Evolutionary conservation across 2,329 filamentous ascomycete genomes (phyloP), one percentile per base, ranked within the genome.

Genomic region (Fusarium austroafricanum): DNA sequence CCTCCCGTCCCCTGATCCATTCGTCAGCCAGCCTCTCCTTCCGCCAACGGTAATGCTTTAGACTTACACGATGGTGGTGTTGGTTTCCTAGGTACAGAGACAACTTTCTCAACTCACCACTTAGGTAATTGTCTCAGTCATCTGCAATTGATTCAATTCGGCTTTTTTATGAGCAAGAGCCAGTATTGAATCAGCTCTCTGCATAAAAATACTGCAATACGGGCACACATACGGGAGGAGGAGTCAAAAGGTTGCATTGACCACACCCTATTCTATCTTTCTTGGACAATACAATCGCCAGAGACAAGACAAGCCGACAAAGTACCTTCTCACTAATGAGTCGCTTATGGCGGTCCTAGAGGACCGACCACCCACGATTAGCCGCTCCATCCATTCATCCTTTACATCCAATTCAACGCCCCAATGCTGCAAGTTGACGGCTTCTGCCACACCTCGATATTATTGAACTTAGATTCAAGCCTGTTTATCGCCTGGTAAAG

Each of bases 261-360:
- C 67, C 68, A 73, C 68, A 73, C 71, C 64, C 71, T 73, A 67
- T 70, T 68, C 59, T 42, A 28, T 49, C 47, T 23, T 4, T 23
- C 21, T n/a, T n/a, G n/a, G n/a, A n/a, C 52, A 71, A 43, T 35
- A 49, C 45, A 44, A 50, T 47, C 37, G 28, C 20, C 61, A 67
- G 50, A 67, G 52, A 40, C 46, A 37, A 66, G 50, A 55, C 31
- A 21, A 43, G 28, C n/a, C n/a, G 21, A 35, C 33, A 17, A 35
- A 35, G 33, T 35, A n/a, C 15, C 15, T 35, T 17, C 29, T 33
- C 33, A 35, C 33, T 35, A 35, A 14, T 9, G 38, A 51, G 55
- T 59, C 38, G 39, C 44, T 52, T 52, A 21, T 39, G 33, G 31
- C 40, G 31, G 49, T 18, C 55, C 51, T 51, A 47, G 62, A 44